These are phyloP conservation scores for Chaetomidium leptoderma DNA, from an alignment of 495 filamentous ascomycete genomes.

Conservation along the genomic window DNA sequence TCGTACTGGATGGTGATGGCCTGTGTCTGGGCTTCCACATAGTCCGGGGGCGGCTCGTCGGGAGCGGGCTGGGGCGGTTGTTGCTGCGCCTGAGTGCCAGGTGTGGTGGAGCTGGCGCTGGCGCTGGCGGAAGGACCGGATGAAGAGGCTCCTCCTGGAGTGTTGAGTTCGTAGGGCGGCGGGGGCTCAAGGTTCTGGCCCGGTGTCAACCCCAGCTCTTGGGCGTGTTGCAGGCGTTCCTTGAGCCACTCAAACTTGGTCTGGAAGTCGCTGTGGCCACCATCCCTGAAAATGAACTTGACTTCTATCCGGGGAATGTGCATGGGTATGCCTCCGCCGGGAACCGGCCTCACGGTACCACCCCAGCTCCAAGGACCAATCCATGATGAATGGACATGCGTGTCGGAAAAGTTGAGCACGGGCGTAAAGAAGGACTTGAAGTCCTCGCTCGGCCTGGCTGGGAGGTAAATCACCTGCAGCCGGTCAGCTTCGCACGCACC, in stretches of 20 bases:
- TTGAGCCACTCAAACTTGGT: constrained; percentile 77
- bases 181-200: constrained; percentile 67
- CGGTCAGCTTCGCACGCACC: constrained; percentile 19
- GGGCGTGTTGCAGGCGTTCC: constrained; percentile 73
- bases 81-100: background rate
- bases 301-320: constrained; percentile 66
- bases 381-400: constrained; percentile 85
- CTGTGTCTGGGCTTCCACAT: constrained; percentile 82
- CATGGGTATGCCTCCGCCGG: constrained; percentile 80
- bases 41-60: constrained; percentile 82
- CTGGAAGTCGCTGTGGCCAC: constrained; percentile 90
- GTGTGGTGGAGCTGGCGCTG: background rate
- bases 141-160: constrained; percentile 24
- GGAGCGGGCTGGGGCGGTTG: constrained; percentile 48
- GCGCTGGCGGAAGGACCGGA: constrained; percentile 24
- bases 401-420: constrained; percentile 78
- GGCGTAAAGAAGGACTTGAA: constrained; percentile 88
- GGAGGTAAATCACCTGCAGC: constrained; percentile 80
- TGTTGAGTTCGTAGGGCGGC: constrained; percentile 66
- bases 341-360: constrained; percentile 70
- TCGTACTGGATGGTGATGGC: constrained; percentile 57
- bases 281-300: constrained; percentile 87
- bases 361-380: constrained; percentile 96
- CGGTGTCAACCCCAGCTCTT: constrained; percentile 57
- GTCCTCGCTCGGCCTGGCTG: constrained; percentile 58